A percentile compares a stretch with the other conserved stretches of the same genome.
Conservation (phyloP, 768 basidiomycete genomes). For the Plicaturopsis crispa region DNA sequence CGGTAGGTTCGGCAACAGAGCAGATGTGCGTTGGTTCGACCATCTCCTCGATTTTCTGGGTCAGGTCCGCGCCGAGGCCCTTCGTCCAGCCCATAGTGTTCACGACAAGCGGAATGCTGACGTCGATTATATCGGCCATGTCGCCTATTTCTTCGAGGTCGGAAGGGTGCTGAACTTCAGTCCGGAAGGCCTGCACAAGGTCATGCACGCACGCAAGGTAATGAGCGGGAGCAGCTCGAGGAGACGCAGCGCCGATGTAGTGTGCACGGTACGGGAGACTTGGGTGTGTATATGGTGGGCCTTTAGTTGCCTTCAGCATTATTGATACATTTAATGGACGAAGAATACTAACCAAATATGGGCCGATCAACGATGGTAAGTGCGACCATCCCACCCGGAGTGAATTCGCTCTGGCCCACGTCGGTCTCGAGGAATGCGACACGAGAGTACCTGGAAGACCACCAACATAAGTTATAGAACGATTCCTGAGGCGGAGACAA, state of each 20-base stretch:
- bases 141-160: constrained; percentile 16
- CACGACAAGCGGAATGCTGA: constrained; percentile 78
- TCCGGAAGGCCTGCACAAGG: constrained; percentile 57
- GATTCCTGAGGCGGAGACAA: too few relatives aligned
- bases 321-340: too few relatives aligned
- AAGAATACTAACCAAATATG: constrained; percentile 65
- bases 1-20: neutral
- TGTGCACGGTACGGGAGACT: constrained; percentile 66
- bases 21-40: constrained; percentile 56
- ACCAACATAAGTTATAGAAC: too few relatives aligned
- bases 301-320: too few relatives aligned
- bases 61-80: constrained; percentile 82
- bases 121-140: constrained; percentile 34
- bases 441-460: constrained; percentile 59
- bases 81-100: constrained; percentile 98
- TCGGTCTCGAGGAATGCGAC: constrained; percentile 94
- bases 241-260: constrained; percentile 74
- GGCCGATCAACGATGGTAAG: constrained; percentile 63
- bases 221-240: constrained; percentile 65
- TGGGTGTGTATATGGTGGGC: constrained; percentile 85
- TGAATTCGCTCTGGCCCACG: constrained; percentile 90
- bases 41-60: constrained; percentile 58
- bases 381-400: constrained; percentile 78
- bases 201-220: constrained; percentile 68
- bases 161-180: constrained; percentile 54